Base-by-base conservation (phyloP, 2,329 filamentous ascomycete species). In the Colletotrichum sp. region DNA sequence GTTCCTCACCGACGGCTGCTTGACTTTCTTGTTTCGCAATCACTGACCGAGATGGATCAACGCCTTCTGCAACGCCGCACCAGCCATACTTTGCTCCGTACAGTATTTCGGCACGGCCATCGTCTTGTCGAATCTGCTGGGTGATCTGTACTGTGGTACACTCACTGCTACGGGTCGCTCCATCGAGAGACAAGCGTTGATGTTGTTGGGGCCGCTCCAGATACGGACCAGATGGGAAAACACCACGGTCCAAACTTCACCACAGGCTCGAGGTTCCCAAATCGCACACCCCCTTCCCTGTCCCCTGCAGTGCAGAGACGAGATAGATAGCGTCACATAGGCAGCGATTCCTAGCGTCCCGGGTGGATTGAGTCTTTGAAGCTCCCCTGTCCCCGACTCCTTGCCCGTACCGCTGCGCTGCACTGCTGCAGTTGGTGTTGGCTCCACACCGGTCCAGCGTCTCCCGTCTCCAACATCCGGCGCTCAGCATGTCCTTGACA, bases 261-360 rank as follows among this genome's bases (percentile, higher is more conserved):
- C 24, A 77, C 43, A 61, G 68, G 72, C 68, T 75, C 72, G 71
- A 61, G 60, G 43, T 63, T 30, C 32, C 52, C 12, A 48, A 34
- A 70, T 14, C 18, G 43, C 67, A 75, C 71, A n/a, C 74, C 75
- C 75, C 66, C 61, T 67, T 60, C 76, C 76, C 69, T 77, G 69
- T 75, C 70, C 76, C 74, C 74, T 77, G 74, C 76, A 68, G 63
- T 60, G 36, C 64, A 73, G 43, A 65, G 34, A 61, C 59, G 67
- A 77, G 74, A 74, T 74, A 77, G 74, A 74, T 74, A 77, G 76
- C 70, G 76, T 74, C 70, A 77, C 69, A 75, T 66, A 76, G 74
- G 74, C 74, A 64, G 30, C 66, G 32, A 64, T 74, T 76, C 66
- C 71, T 76, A 71, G 74, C 74, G 74, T 76, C 39, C 74, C 74